Conservation (phyloP, 306 rosid species). For the barrel medic (Medicago truncatula) region MtrunA17r5.0-ANR NC_053044.1:53949501-53950000, state of each 20-base stretch:
- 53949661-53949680: constrained; percentile 9
- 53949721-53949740: neutral
- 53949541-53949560: constrained; percentile 15
- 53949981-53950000: constrained; percentile 49
- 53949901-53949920: constrained; percentile 11
- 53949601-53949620: constrained; percentile 16
- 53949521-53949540: constrained; percentile 24
- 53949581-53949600: constrained; percentile 33
- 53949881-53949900: neutral
- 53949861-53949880: neutral
- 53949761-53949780: neutral
- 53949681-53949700: constrained; percentile 1
- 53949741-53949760: too few species aligned
- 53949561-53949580: constrained; percentile 37
- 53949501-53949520: constrained; percentile 33
- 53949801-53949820: neutral
- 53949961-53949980: constrained; percentile 48
- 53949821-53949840: neutral
- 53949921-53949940: neutral
- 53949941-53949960: neutral
- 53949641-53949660: neutral
- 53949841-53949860: neutral
- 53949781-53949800: neutral
- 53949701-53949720: constrained; percentile 17
- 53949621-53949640: constrained; percentile 11